Base-by-base conservation (phyloP, 495 filamentous ascomycete genomes). In the Glonium stellatum region DNA sequence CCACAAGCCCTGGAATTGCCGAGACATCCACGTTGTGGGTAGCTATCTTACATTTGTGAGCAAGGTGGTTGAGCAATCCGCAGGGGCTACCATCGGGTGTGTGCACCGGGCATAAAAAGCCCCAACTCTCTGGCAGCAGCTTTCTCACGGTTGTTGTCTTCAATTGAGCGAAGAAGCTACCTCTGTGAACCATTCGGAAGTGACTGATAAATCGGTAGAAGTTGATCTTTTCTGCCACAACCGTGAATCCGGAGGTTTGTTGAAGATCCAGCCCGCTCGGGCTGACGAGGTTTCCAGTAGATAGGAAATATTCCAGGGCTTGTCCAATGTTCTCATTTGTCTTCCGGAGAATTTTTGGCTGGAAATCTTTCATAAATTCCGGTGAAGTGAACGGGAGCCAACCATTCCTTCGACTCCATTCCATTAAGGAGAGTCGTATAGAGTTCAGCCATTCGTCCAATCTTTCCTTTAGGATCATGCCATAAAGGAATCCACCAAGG, bases 151-250 rank as follows among this genome's bases (percentile, higher is more conserved):
- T 92, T 5, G 93, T 98, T 0, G 93, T 98, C 73, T 97, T 98
- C 64, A 98, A 71, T 68, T 97, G 88, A 9, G 93, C 92, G 73
- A 98, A 97, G 82, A 98, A 97, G 73, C 89, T 93, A 75, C 93
- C 93, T 84, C 93, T 81, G 73, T 98, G 93, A 60, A 98, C 90
- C 90, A 96, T 97, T 53, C 93, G 90, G 79, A 98, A 98, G 71
- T 98, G 93, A 77, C 89, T 92, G 76, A 98, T 95, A 76, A 98
- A 98, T 64, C 93, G 88, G 68, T 95, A 86, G 77, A 97, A 98
- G 78, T 98, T 98, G 69, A 97, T 91, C 79, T 97, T 97, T 73
- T 98, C 93, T 4, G 93, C 93, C 57, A 97, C 92, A 39, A 98
- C 88, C 0, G 88, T 95, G 74, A 93, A 98, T 58, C 93, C 93